Evolutionary conservation across 2,329 filamentous ascomycete genomes (phyloP).

Genomic region (Coniochaeta sp.): DNA sequence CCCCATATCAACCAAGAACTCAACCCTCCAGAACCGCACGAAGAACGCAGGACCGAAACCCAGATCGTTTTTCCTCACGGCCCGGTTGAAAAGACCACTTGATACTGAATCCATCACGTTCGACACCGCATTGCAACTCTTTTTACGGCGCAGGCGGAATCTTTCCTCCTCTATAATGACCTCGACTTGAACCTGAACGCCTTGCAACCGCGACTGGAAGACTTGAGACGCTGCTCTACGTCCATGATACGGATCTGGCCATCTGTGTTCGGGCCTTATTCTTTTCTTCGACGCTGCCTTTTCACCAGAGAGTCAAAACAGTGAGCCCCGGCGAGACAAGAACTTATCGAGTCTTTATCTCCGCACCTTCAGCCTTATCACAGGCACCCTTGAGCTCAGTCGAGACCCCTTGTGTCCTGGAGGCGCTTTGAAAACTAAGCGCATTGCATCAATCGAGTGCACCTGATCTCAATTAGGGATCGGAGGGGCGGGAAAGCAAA

Average conservation of each 20-base stretch:
- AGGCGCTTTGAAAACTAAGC: neutral
- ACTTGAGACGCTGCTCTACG: neutral
- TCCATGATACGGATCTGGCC: neutral
- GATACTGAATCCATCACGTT: constrained; percentile 4
- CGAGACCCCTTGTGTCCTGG: neutral
- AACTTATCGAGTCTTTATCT: neutral
- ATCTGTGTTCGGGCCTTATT: neutral
- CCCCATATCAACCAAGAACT: constrained; percentile 8
- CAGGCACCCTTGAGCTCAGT: neutral
- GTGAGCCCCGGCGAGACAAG: neutral
- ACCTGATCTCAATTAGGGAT: constrained; percentile 7
- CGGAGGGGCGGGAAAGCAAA: constrained; percentile 6
- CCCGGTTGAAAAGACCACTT: constrained; percentile 11
- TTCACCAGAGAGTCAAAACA: neutral
- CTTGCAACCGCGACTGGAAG: neutral
- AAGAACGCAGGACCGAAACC: neutral
- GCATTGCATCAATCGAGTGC: neutral
- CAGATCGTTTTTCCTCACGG: neutral
- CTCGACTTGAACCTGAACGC: neutral
- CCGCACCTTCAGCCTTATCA: neutral
- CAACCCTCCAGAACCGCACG: neutral
- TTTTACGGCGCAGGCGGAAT: neutral
- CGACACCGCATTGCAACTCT: neutral
- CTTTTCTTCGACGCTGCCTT: neutral
- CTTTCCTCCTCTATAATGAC: neutral